Evolutionary conservation across 345 rosid species (phyloP).

Genomic region (Raphanus sativus): DNA sequence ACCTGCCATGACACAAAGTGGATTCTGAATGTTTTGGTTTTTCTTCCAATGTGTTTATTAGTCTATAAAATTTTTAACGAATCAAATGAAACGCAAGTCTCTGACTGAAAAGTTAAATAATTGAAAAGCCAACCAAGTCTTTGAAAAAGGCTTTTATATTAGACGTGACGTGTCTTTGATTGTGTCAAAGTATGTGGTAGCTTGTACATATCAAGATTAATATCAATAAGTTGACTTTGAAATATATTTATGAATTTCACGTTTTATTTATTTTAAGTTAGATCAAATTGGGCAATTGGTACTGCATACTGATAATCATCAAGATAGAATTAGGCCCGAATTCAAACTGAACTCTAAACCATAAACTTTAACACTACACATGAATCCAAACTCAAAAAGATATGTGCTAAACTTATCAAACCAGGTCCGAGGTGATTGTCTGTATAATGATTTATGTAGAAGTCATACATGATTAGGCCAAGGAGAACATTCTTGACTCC

Average conservation of each 20-base stretch:
- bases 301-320: neutral
- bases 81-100: neutral
- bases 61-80: neutral
- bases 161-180: neutral
- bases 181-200: neutral
- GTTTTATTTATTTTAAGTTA: neutral
- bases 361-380: neutral
- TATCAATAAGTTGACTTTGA: no score
- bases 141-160: neutral
- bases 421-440: neutral
- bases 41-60: neutral
- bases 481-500: neutral
- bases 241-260: neutral
- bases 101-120: neutral
- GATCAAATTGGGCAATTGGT: neutral
- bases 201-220: no score
- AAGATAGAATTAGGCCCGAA: neutral
- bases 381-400: neutral
- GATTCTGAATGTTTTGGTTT: neutral
- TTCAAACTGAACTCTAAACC: neutral
- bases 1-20: neutral
- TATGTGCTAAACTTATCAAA: neutral
- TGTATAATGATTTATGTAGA: neutral
- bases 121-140: constrained; percentile 4
- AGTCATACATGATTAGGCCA: neutral